Conservation (phyloP, 179 eudicot species). For the Silene vulgaris region DNA sequence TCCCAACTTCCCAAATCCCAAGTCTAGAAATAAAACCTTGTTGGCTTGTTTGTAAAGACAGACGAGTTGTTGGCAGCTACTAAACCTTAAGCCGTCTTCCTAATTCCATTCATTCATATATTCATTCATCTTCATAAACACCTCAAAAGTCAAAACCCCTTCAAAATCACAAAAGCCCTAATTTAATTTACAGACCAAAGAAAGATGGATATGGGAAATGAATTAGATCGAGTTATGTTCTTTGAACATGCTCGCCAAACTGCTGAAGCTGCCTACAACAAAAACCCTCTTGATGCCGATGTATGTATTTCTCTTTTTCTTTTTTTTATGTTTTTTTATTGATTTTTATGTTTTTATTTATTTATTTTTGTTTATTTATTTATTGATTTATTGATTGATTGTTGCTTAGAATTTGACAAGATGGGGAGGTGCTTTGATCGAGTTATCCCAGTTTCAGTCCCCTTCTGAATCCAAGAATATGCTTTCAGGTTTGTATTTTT, state of each 20-base stretch:
- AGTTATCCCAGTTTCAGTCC: conserved; percentile 58
- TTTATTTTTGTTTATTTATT: not conserved
- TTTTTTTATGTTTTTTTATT: not conserved
- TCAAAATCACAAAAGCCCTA: too few relatives aligned
- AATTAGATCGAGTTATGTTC: conserved; percentile 61
- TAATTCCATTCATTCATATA: too few relatives aligned
- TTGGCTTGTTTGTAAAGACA: too few relatives aligned
- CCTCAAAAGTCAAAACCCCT: too few relatives aligned
- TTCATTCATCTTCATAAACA: too few relatives aligned
- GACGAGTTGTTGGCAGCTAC: too few relatives aligned
- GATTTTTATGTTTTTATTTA: not conserved
- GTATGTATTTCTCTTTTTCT: conserved; percentile 26
- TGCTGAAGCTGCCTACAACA: conserved; percentile 49
- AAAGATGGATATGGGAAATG: conserved; percentile 34
- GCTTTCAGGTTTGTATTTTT: conserved; percentile 45
- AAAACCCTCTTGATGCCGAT: conserved; percentile 68
- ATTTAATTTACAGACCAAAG: not conserved
- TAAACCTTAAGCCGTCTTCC: too few relatives aligned
- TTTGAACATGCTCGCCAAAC: conserved; percentile 76
- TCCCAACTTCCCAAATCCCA: too few relatives aligned
- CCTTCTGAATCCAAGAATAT: conserved; percentile 52
- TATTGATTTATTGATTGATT: too few relatives aligned
- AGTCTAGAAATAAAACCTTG: too few relatives aligned
- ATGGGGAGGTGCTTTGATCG: conserved; percentile 94
- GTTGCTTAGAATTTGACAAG: conserved; percentile 61